phyloP scores from a whole-genome alignment of 1,284 basidiomycete genomes.

The Trichosporon faecale region DNA sequence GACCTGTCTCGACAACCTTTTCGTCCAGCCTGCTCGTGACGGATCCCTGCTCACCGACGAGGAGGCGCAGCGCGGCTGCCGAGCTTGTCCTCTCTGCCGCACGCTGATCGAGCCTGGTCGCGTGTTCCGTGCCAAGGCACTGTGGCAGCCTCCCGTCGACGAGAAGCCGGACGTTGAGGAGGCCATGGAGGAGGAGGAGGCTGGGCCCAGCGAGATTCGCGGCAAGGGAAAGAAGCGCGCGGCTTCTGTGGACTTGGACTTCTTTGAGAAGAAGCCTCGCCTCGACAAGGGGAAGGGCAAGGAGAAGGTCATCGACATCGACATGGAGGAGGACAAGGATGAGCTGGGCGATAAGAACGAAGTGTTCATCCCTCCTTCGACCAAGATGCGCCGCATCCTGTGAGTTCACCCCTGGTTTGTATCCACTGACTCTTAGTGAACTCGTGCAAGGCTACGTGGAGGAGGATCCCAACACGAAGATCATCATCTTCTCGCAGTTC shows the following conservation, averaged over 20 bases:
- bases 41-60: slow-evolving; percentile 34
- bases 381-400: slow-evolving; percentile 45
- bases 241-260: not conserved
- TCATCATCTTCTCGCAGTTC: slow-evolving; percentile 48
- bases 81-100: slow-evolving; percentile 50
- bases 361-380: slow-evolving; percentile 30
- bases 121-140: slow-evolving; percentile 41
- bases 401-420: slow-evolving; percentile 21
- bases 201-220: slow-evolving; percentile 10
- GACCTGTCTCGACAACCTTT: slow-evolving; percentile 41
- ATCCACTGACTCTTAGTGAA: slow-evolving; percentile 20
- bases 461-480: slow-evolving; percentile 34
- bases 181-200: not conserved
- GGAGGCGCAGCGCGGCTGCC: slow-evolving; percentile 29
- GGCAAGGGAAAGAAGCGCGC: slow-evolving; percentile 39
- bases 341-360: slow-evolving; percentile 9
- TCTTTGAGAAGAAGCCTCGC: slow-evolving; percentile 19
- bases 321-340: slow-evolving; percentile 4
- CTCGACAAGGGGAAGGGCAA: slow-evolving; percentile 19
- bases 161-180: slow-evolving; percentile 21
- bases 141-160: slow-evolving; percentile 34
- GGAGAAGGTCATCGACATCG: slow-evolving; percentile 10
- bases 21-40: slow-evolving; percentile 31
- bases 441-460: slow-evolving; percentile 32
- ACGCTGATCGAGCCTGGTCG: slow-evolving; percentile 30